phyloP scores from a whole-genome alignment of 1,284 basidiomycete species.

The Pterulicium gracile region DNA sequence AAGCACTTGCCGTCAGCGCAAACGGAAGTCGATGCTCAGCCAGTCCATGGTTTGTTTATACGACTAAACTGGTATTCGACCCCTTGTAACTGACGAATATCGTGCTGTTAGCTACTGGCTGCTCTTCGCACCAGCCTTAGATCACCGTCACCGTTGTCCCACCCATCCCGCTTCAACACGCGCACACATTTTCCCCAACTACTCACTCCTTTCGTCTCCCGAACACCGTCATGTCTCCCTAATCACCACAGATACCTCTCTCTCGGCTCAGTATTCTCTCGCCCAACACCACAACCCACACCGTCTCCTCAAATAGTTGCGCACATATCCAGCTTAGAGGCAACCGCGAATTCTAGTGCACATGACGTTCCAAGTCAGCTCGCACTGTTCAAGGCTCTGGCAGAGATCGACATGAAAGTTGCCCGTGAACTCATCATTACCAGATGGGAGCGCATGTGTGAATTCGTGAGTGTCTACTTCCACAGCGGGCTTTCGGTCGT shows the following conservation, averaged over 20 bases:
- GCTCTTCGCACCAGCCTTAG: neutral
- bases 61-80: neutral
- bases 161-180: neutral
- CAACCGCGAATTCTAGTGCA: conserved; percentile 61
- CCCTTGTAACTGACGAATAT: neutral
- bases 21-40: conserved; percentile 1
- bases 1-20: no score
- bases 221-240: neutral
- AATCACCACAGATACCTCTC: neutral
- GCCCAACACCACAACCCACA: conserved; percentile 15
- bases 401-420: conserved; percentile 49
- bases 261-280: conserved; percentile 1
- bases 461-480: conserved; percentile 49
- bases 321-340: conserved; percentile 59
- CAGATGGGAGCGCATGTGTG: conserved; percentile 71
- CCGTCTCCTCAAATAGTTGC: conserved; percentile 59
- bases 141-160: neutral
- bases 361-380: conserved; percentile 59
- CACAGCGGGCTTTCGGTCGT: neutral
- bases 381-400: conserved; percentile 54
- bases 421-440: conserved; percentile 62
- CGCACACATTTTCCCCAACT: neutral
- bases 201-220: neutral
- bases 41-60: neutral
- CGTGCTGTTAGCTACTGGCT: conserved; percentile 1